Base-by-base conservation (phyloP, 192 early-diverging fungal species). In the Coemansia sp. region DNA sequence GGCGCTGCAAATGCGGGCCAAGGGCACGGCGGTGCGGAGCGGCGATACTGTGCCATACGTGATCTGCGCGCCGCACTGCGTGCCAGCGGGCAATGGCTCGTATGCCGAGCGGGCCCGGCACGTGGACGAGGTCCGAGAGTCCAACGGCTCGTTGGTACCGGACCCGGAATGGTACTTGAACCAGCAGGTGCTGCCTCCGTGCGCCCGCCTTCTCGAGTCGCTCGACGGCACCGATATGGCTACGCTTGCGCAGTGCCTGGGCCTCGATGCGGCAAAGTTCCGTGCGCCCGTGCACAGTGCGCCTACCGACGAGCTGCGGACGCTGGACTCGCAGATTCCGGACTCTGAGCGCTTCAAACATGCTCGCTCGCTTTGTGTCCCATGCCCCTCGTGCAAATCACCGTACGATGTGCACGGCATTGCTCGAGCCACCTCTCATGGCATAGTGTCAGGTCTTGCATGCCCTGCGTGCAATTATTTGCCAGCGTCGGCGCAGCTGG, bases 11-110 rank as follows among this genome's bases (percentile, higher is more conserved):
- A 82, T 95, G 86, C 89, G 88, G 60, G 70, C 81, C n/a, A 76
- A 80, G 41, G 94, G 94, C 27, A 54, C 76, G 11, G 77, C 77
- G 9, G 84, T 90, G 6, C 82, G 88, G 12, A 70, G 85, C 1
- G 97, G 96, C n/a, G 96, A 98, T 64, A 94, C 92, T 0, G 84
- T 99, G 8, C 94, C 94, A 2, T 99, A 95, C 69, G 85, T 98
- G 3, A 93, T 99, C 29, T 92, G 93, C 70, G 75, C 78, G 48
- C 80, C 80, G 12, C 57, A 73, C 56, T 69, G 67, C 50, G 29
- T n/a, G 1, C 6, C 48, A 21, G 45, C 59, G 38, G n/a, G 41
- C 4, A 9, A 22, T 10, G 78, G 59, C 15, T 75, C 77, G 25
- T 85, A 92, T 58, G 91, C 94, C 0, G 85, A 87, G 37, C 79